Evolutionary conservation across 2,329 filamentous ascomycete genomes (phyloP).

Genomic region (Penicillium sp.): DNA sequence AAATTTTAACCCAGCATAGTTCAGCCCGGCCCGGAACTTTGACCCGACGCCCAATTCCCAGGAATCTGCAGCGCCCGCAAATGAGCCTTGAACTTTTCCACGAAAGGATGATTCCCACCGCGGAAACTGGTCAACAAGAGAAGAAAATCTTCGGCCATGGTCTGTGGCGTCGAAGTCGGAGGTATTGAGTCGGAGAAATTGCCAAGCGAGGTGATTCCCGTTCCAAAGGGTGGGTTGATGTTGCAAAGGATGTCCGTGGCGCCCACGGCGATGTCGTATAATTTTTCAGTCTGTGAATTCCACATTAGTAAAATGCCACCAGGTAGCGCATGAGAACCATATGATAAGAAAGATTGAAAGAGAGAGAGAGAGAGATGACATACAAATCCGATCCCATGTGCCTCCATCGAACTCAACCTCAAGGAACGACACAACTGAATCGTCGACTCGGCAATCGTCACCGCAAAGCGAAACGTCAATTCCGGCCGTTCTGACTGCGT

Average conservation of each 20-base stretch:
- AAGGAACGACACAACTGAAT: constrained; percentile 31
- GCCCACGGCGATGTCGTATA: constrained; percentile 35
- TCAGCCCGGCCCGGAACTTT: background rate
- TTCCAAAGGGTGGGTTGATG: constrained; percentile 19
- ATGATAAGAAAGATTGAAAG: background rate
- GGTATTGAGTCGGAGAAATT: constrained; percentile 12
- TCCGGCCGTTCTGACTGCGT: constrained; percentile 33
- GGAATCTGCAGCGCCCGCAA: constrained; percentile 21
- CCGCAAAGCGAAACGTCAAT: constrained; percentile 34
- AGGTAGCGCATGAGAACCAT: too few species aligned
- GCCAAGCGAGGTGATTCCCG: constrained; percentile 10
- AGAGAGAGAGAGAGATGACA: constrained; percentile 1
- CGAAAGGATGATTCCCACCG: constrained; percentile 32
- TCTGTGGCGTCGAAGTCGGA: constrained; percentile 15
- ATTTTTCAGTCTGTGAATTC: constrained; percentile 31
- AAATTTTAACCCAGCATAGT: background rate
- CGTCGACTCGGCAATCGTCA: constrained; percentile 30
- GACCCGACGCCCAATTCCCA: constrained; percentile 14
- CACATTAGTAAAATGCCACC: background rate
- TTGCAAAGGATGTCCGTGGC: constrained; percentile 28
- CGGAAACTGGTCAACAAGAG: constrained; percentile 30
- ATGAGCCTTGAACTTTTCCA: constrained; percentile 28
- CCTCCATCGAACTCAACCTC: constrained; percentile 37
- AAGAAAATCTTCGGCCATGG: constrained; percentile 27
- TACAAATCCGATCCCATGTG: constrained; percentile 38